phyloP scores from a whole-genome alignment of 2,329 filamentous ascomycete species.

The Fusarium siculi region DNA sequence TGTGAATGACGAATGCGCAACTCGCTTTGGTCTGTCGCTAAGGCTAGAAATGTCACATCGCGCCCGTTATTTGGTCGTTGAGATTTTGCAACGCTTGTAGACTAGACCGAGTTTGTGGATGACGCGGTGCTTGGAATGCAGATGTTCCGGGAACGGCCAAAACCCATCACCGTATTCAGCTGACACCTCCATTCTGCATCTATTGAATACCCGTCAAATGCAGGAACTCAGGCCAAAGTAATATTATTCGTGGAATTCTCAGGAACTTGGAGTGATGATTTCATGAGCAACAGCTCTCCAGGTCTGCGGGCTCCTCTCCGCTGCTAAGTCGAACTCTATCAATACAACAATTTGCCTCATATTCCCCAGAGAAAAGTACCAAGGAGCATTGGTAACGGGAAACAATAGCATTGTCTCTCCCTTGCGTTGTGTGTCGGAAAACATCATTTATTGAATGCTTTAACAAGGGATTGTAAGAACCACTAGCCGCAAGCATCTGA shows the following conservation, averaged over 20 bases:
- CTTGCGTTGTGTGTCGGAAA: background rate
- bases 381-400: fast-evolving
- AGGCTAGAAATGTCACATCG: background rate
- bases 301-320: background rate
- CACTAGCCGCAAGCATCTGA: conserved; percentile 12
- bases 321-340: background rate
- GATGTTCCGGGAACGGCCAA: conserved; percentile 2
- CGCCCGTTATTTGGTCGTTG: background rate
- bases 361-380: background rate
- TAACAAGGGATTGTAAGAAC: background rate
- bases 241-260: background rate
- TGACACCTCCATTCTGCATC: background rate
- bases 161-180: background rate
- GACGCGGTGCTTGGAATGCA: conserved; percentile 3
- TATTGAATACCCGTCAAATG: background rate
- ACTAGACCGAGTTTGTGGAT: background rate
- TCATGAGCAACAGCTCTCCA: background rate
- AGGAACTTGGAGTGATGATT: background rate
- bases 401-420: background rate
- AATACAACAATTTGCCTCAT: background rate
- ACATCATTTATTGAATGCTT: conserved; percentile 1
- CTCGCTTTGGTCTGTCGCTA: background rate
- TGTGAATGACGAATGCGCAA: conserved; percentile 8
- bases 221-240: background rate
- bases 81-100: background rate